Conservation (phyloP, 164 flowering plant species). For the Akebia trifoliata region DNA sequence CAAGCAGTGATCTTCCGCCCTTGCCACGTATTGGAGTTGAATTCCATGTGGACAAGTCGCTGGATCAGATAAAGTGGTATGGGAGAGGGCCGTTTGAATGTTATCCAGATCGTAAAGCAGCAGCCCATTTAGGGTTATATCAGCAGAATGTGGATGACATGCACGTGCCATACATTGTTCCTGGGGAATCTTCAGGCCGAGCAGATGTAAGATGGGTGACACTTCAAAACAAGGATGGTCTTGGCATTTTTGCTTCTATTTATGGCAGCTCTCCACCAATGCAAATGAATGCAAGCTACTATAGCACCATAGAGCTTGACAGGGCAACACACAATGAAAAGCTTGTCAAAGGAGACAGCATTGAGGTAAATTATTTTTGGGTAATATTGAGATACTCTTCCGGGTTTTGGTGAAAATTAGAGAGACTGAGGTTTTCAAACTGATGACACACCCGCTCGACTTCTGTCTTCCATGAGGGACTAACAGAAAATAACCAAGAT, state of each 20-base stretch:
- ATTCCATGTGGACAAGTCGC: slow-evolving; percentile 64
- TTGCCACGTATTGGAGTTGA: slow-evolving; percentile 90
- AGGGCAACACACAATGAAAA: slow-evolving; percentile 73
- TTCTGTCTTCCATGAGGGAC: no score
- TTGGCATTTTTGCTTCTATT: slow-evolving; percentile 65
- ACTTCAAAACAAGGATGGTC: slow-evolving; percentile 58
- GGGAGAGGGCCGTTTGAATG: slow-evolving; percentile 98
- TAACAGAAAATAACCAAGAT: no score
- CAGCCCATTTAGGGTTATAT: slow-evolving; percentile 78
- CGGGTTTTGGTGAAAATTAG: neutral
- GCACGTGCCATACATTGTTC: slow-evolving; percentile 94
- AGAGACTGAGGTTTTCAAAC: no score
- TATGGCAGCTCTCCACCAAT: slow-evolving; percentile 77
- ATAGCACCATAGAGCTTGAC: slow-evolving; percentile 71
- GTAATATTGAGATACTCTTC: neutral
- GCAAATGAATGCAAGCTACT: slow-evolving; percentile 96
- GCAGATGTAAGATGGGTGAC: slow-evolving; percentile 95
- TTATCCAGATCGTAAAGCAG: slow-evolving; percentile 90
- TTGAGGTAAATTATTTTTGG: slow-evolving; percentile 55
- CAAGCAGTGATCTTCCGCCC: slow-evolving; percentile 75
- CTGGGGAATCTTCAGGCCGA: slow-evolving; percentile 80
- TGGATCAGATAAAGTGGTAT: slow-evolving; percentile 67
- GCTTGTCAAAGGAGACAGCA: slow-evolving; percentile 61
- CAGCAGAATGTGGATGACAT: slow-evolving; percentile 55
- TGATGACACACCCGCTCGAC: no score